Evolutionary conservation across 1,139 yeast genomes (phyloP).

Genomic region (Candida sp.): DNA sequence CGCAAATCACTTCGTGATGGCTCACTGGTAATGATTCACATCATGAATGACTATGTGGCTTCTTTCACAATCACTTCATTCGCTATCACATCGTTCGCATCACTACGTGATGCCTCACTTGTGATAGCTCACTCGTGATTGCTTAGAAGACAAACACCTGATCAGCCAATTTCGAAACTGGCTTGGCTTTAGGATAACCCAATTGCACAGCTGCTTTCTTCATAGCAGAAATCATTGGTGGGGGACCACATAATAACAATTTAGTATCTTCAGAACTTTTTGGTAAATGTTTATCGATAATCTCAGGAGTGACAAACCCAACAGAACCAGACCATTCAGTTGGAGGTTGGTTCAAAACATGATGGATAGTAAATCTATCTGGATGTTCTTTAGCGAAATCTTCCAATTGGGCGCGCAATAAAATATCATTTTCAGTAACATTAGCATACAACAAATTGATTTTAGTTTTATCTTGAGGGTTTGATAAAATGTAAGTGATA

Average conservation of each 20-base stretch:
- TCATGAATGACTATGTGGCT: no score
- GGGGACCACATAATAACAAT: slow-evolving; percentile 90
- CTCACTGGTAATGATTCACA: no score
- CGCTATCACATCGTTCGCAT: no score
- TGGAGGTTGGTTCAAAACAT: slow-evolving; percentile 73
- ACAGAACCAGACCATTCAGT: slow-evolving; percentile 45
- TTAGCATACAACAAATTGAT: slow-evolving; percentile 79
- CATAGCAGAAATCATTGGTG: slow-evolving; percentile 78
- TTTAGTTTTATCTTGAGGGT: slow-evolving; percentile 85
- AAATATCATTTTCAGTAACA: slow-evolving; percentile 70
- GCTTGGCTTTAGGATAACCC: slow-evolving; percentile 86
- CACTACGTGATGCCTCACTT: no score
- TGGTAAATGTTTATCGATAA: slow-evolving; percentile 54
- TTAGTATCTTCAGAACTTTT: slow-evolving; percentile 60
- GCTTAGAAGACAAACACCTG: slow-evolving; percentile 73
- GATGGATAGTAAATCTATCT: slow-evolving; percentile 71
- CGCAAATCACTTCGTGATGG: no score
- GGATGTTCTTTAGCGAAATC: slow-evolving; percentile 60
- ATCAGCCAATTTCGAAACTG: slow-evolving; percentile 89
- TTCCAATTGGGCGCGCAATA: slow-evolving; percentile 76
- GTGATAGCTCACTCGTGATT: no score
- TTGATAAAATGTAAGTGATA: slow-evolving; percentile 61
- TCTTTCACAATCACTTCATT: no score
- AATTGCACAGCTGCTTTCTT: slow-evolving; percentile 78
- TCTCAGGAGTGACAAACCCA: slow-evolving; percentile 76